These are phyloP conservation scores for Darksidea phi DNA, from an alignment of 495 filamentous ascomycete species.

Conservation along the genomic window DNA sequence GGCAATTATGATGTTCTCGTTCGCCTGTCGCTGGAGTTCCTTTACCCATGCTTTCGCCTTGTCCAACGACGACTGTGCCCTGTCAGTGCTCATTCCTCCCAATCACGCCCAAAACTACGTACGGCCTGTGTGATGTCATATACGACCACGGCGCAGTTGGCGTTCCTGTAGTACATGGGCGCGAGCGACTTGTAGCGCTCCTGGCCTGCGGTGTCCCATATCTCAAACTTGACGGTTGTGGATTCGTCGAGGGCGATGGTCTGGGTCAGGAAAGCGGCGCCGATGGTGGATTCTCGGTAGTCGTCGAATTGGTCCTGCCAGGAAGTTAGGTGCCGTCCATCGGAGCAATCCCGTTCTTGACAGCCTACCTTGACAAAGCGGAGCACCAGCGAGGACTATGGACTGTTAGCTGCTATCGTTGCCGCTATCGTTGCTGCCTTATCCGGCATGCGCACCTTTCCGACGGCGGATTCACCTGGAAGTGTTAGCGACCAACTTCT, in stretches of 20 bases:
- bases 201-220: slow-evolving; percentile 98
- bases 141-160: slow-evolving; percentile 97
- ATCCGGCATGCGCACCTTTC: slow-evolving; percentile 66
- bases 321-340: not conserved
- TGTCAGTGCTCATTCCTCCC: slow-evolving; percentile 17
- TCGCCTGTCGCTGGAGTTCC: slow-evolving; percentile 95
- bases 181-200: slow-evolving; percentile 97
- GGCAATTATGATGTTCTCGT: slow-evolving; percentile 99
- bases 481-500: slow-evolving; percentile 37
- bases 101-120: slow-evolving; percentile 43
- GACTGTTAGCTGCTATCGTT: slow-evolving; percentile 7
- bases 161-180: slow-evolving; percentile 99
- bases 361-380: slow-evolving; percentile 89
- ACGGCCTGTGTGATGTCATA: slow-evolving; percentile 99
- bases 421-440: slow-evolving; percentile 29
- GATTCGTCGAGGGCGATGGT: slow-evolving; percentile 96
- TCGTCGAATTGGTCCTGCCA: slow-evolving; percentile 97
- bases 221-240: slow-evolving; percentile 99
- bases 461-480: slow-evolving; percentile 92
- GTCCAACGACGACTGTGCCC: slow-evolving; percentile 78
- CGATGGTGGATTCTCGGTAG: slow-evolving; percentile 98
- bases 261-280: slow-evolving; percentile 97
- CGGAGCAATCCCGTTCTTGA: not conserved
- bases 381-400: slow-evolving; percentile 90
- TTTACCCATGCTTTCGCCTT: slow-evolving; percentile 99